Base-by-base conservation (phyloP, 1,284 basidiomycete genomes). In the Cutaneotrichosporon mucoides region DNA sequence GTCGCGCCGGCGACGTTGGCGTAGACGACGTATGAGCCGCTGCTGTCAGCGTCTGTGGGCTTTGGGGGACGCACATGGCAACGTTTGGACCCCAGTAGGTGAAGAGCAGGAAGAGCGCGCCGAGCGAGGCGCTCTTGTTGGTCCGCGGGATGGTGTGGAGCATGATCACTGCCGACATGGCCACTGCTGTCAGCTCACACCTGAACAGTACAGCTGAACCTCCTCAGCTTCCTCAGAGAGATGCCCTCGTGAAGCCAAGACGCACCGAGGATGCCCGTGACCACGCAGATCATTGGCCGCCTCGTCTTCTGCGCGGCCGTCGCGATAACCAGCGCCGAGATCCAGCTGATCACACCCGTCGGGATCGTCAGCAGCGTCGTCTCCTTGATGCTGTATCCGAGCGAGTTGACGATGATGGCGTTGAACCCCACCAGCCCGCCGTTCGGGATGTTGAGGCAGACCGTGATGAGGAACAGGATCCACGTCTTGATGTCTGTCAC, bases 291-390 rank as follows among this genome's bases (percentile, higher is more conserved):
- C 6, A 66, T 37, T 3, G 62, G 61, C 36, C 56, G 53, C 1
- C 58, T 38, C 12, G 63, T 71, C 45, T 64, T 66, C 40, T 57
- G 57, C 0, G 67, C 68, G n/a, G 68, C 53, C 38, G 47, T 61
- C 5, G 66, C 57, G 51, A 69, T 65, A 35, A 68, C 9, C 36
- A 75, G 57, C 0, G 69, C 65, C 5, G 63, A 41, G 7, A 70
- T 56, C 72, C 69, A 73, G 10, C 60, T 63, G 40, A 75, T 64
- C 11, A 73, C 55, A 35, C 71, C 73, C 5, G 72, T 75, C 1
- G 71, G 71, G 48, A 72, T 70, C 15, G 56, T 61, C n/a, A 72
- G 56, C 0, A 72, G 58, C n/a, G 66, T 66, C 6, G 69, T 69
- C 55, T 69, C 53, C 50, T 65, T 64, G 46, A 62, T 41, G 37